These are phyloP conservation scores for Aspergillus transmontanensis DNA, from an alignment of 2,329 filamentous ascomycete genomes.

Conservation along the genomic window DNA sequence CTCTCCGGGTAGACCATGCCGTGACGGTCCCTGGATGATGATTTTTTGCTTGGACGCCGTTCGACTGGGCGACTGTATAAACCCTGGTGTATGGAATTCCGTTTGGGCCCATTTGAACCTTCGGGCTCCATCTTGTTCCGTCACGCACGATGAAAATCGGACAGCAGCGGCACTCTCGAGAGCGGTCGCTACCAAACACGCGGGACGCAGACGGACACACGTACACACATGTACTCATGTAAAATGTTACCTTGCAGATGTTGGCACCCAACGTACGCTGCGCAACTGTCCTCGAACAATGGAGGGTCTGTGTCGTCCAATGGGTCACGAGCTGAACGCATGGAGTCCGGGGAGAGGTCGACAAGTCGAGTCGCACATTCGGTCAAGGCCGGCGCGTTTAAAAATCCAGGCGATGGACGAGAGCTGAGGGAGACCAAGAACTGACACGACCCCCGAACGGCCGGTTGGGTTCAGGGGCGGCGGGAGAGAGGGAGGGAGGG, in stretches of 20 bases:
- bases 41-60: conserved; percentile 50
- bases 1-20: conserved; percentile 50
- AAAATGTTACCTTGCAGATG: conserved; percentile 28
- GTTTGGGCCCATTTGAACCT: conserved; percentile 43
- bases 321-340: conserved; percentile 40
- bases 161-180: conserved; percentile 24
- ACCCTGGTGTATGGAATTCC: conserved; percentile 43
- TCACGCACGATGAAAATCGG: conserved; percentile 23
- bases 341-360: conserved; percentile 37
- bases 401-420: conserved; percentile 18
- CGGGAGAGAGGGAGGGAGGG: conserved; percentile 8
- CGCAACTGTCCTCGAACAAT: conserved; percentile 36
- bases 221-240: conserved; percentile 22
- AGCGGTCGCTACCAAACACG: conserved; percentile 29
- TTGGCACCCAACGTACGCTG: conserved; percentile 28
- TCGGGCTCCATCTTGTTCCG: conserved; percentile 44
- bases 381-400: conserved; percentile 29
- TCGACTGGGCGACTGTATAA: conserved; percentile 44
- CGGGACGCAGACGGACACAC: conserved; percentile 27
- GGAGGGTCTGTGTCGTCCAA: conserved; percentile 35
- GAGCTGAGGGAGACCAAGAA: conserved; percentile 16
- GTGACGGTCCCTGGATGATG: conserved; percentile 49
- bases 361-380: conserved; percentile 39
- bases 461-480: conserved; percentile 20
- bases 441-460: conserved; percentile 24